These are phyloP conservation scores for Sclerotinia nivalis DNA, from an alignment of 2,329 filamentous ascomycete species.

Conservation along the genomic window DNA sequence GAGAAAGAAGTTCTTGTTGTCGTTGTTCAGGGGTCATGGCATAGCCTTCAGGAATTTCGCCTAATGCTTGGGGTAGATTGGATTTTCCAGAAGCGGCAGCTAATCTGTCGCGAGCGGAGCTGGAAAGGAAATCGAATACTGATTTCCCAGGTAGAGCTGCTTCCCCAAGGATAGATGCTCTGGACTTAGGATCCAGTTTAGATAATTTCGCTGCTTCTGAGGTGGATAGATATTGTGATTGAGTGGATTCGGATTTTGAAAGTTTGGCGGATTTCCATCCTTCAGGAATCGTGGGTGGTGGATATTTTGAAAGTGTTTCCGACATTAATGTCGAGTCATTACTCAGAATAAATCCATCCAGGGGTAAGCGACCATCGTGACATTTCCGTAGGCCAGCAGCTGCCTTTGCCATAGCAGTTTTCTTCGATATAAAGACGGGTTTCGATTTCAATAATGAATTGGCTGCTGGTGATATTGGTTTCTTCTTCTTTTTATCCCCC, in stretches of 20 bases:
- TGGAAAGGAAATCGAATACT: constrained; percentile 88
- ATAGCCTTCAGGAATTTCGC: constrained; percentile 70
- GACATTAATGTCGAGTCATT: constrained; percentile 50
- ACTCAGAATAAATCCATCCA: constrained; percentile 78
- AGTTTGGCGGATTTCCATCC: constrained; percentile 71
- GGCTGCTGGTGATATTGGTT: constrained; percentile 55
- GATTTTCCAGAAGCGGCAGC: constrained; percentile 72
- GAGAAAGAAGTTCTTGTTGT: constrained; percentile 56
- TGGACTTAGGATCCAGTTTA: constrained; percentile 69
- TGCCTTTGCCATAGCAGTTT: constrained; percentile 47
- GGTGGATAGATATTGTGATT: constrained; percentile 60
- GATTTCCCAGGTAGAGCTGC: constrained; percentile 83
- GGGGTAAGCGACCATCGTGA: constrained; percentile 76
- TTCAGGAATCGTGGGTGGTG: constrained; percentile 65
- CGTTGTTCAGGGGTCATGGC: constrained; percentile 63
- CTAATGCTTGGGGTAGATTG: constrained; percentile 74
- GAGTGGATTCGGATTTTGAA: constrained; percentile 40
- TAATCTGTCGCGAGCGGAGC: constrained; percentile 74
- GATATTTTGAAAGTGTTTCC: constrained; percentile 51
- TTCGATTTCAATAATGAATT: constrained; percentile 67
- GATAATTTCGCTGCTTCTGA: constrained; percentile 78
- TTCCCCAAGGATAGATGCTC: constrained; percentile 81
- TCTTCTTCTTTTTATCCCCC: constrained; percentile 77
- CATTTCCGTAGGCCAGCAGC: constrained; percentile 64
- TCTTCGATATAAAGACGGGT: constrained; percentile 76